phyloP scores from a whole-genome alignment of 352 stramenopile genomes.

The Blastocystis sp. region DNA sequence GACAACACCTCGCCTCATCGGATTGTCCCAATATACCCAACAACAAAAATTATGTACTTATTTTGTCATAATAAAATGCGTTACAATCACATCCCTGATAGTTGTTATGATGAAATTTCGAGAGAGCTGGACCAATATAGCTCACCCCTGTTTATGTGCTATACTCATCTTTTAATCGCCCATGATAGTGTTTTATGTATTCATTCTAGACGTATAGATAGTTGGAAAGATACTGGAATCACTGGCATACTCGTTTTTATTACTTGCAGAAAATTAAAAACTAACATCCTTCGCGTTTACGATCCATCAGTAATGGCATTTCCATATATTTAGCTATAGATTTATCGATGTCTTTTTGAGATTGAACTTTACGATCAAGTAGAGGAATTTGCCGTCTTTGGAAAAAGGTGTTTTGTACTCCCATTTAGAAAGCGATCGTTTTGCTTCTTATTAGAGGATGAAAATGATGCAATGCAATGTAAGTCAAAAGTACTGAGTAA shows the following conservation, averaged over 20 bases:
- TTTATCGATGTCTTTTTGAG: constrained; percentile 7
- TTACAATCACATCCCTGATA: constrained; percentile 52
- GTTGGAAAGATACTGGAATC: constrained; percentile 49
- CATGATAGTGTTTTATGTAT: not conserved
- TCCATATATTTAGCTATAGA: not conserved
- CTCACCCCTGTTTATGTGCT: constrained; percentile 46
- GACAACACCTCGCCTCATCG: no score
- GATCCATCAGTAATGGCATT: not conserved
- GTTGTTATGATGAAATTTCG: not conserved
- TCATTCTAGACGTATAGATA: not conserved
- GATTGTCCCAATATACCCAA: no score
- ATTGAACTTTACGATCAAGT: constrained; percentile 8
- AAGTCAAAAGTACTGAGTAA: not conserved
- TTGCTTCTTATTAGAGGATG: constrained; percentile 44
- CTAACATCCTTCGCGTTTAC: constrained; percentile 19
- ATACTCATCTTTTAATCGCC: constrained; percentile 38
- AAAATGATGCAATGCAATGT: not conserved
- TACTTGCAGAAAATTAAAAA: constrained; percentile 48
- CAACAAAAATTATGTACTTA: not conserved
- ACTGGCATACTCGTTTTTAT: constrained; percentile 27
- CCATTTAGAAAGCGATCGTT: constrained; percentile 3
- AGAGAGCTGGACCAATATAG: constrained; percentile 10
- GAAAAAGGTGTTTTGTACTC: not conserved
- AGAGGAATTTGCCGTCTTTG: not conserved
- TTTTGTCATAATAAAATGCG: not conserved